A percentile compares a stretch with the other conserved stretches of the same genome.
phyloP scores from a whole-genome alignment of 495 filamentous ascomycete species.

The Penicillium mononematosum region DNA sequence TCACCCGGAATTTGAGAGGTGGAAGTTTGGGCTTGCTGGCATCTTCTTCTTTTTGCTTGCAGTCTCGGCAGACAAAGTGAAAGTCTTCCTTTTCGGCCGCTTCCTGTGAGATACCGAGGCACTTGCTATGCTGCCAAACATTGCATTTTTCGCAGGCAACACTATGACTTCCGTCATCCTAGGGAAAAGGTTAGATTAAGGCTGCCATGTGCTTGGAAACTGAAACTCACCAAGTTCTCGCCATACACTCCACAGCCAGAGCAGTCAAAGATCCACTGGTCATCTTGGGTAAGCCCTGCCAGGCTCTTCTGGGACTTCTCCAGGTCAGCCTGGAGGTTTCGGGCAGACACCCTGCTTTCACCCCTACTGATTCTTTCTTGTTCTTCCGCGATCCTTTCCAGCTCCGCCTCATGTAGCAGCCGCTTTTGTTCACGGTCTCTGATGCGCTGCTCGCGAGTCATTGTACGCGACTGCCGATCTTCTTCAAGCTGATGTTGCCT shows the following conservation, averaged over 20 bases:
- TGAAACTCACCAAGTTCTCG: conserved; percentile 63
- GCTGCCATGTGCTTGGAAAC: background rate
- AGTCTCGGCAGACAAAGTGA: conserved; percentile 80
- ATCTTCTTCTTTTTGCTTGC: conserved; percentile 65
- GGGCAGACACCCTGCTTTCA: conserved; percentile 69
- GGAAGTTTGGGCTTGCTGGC: conserved; percentile 64
- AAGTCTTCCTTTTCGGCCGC: conserved; percentile 86
- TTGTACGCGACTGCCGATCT: conserved; percentile 77
- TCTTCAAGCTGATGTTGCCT: conserved; percentile 66
- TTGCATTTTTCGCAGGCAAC: conserved; percentile 94
- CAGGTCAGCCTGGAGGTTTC: conserved; percentile 73
- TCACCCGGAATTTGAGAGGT: conserved; percentile 65
- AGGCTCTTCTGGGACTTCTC: conserved; percentile 72
- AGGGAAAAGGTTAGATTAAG: conserved; percentile 21
- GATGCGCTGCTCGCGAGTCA: conserved; percentile 79
- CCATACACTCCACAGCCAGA: conserved; percentile 82
- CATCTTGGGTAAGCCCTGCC: conserved; percentile 70
- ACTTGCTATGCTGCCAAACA: conserved; percentile 94
- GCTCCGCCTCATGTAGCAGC: conserved; percentile 76
- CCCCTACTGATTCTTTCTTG: conserved; percentile 63
- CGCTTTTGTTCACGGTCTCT: conserved; percentile 80
- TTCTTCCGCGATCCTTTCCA: conserved; percentile 74
- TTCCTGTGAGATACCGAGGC: conserved; percentile 71
- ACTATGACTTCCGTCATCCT: conserved; percentile 90
- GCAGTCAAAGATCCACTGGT: conserved; percentile 94